Evolutionary conservation across 805 yeast species (phyloP), one percentile per base, ranked within the genome.

Genomic region (Metschnikowia similis): DNA sequence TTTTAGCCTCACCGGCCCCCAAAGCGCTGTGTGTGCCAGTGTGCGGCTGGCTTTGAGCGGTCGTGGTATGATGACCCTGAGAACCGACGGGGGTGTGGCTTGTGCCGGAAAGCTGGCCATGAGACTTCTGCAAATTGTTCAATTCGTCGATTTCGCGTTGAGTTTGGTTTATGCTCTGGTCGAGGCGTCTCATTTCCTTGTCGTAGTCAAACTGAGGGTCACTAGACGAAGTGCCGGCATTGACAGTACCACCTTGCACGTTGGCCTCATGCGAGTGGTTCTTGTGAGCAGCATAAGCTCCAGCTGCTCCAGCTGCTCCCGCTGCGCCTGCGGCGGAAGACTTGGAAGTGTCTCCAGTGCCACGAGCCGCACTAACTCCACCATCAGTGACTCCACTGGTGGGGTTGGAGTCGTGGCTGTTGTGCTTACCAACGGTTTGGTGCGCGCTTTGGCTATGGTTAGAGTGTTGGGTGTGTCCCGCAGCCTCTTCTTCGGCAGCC

Each of bases 111-210:
- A 10, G 4, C 10, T 31, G 14, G n/a, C 17, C 31, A n/a, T 36
- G 27, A 31, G 52, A 13, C 21, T 43, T 35, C 21, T 35, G 8
- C 16, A 32, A n/a, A 4, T 32, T 36, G 29, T 32, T 43, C 43
- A 58, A 54, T 3, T 49, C 51, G 16, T 60, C 62, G 16, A 64
- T 60, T 42, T 65, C 66, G 11, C 47, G 51, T 51, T 65, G 65
- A 10, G 69, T 63, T 27, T 54, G 49, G 30, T 55, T 61, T 28
- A 65, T 63, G 48, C 60, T 61, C 40, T 53, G 43, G 55, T 63
- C 66, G 42, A 65, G 59, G 34, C 56, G 57, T 48, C 52, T 48
- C 38, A 63, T 47, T 45, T 64, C 63, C n/a, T 52, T 48, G 7
- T 61, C 62, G 53, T 63, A 62, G 50, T 61, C 63, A 36, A 56